Conservation (phyloP, 2,329 filamentous ascomycete species). For the Aspergillus carbonarius region DNA sequence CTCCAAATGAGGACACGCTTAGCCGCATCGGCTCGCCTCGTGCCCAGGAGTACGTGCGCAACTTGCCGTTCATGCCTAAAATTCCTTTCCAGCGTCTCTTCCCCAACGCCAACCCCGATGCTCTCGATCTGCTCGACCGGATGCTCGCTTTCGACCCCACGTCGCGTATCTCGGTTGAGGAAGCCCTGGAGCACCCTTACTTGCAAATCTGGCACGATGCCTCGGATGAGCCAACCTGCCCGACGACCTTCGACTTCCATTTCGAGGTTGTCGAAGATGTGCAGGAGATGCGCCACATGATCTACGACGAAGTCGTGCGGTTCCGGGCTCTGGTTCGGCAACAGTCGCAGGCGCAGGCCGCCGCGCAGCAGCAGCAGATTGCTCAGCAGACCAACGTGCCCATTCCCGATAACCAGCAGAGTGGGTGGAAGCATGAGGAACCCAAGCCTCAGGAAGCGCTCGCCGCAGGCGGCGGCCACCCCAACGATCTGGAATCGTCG, state of each 20-base stretch:
- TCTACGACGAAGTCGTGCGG: conserved; percentile 84
- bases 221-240: conserved; percentile 90
- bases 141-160: conserved; percentile 98
- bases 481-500: conserved; percentile 49
- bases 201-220: conserved; percentile 98
- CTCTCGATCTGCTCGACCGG: conserved; percentile 88
- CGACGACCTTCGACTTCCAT: conserved; percentile 93
- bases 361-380: conserved; percentile 42
- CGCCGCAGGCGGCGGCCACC: conserved; percentile 42
- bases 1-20: conserved; percentile 91
- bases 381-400: conserved; percentile 53
- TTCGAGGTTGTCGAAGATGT: conserved; percentile 98
- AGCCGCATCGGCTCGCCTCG: conserved; percentile 90
- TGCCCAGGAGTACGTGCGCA: conserved; percentile 97
- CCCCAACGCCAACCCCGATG: conserved; percentile 91
- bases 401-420: conserved; percentile 61
- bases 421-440: conserved; percentile 57
- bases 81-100: conserved; percentile 85
- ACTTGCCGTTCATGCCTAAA: conserved; percentile 93
- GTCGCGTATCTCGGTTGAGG: conserved; percentile 88
- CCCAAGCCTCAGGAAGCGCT: conserved; percentile 60
- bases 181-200: conserved; percentile 94
- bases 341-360: conserved; percentile 45
- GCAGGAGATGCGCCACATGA: conserved; percentile 93
- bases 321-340: conserved; percentile 69